Conservation (phyloP, 768 basidiomycete genomes). For the Polyporus arcularius region DNA sequence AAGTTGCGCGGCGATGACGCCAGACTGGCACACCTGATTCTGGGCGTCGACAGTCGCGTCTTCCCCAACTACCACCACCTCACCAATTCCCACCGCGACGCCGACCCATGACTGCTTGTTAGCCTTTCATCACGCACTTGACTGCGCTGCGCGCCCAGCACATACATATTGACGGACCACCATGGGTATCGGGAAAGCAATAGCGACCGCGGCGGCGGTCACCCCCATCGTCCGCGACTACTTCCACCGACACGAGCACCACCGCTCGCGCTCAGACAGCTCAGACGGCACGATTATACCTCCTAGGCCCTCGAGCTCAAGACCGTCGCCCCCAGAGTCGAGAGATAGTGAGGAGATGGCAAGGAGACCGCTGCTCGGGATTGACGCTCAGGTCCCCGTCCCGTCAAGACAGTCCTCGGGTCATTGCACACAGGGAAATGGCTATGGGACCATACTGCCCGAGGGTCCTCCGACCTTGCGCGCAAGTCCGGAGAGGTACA, state of each 20-base stretch:
- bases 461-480: conserved; percentile 17
- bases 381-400: not conserved
- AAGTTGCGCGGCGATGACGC: not conserved
- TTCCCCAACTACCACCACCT: not conserved
- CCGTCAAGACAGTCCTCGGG: conserved; percentile 2
- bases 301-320: not conserved
- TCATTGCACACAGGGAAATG: not conserved
- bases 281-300: conserved; percentile 1
- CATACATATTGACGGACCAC: not conserved
- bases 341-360: conserved; percentile 12
- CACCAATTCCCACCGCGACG: not conserved
- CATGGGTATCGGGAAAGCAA: conserved; percentile 13
- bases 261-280: not conserved
- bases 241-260: not conserved
- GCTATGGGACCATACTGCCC: conserved; percentile 14
- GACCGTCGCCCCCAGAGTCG: not conserved
- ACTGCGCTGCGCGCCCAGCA: not conserved
- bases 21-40: conserved; percentile 1
- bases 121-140: not conserved
- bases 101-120: not conserved
- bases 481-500: conserved; percentile 27
- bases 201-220: conserved; percentile 13
- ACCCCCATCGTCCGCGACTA: conserved; percentile 6
- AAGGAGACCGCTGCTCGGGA: conserved; percentile 17
- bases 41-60: not conserved